Conservation (phyloP, 2,329 filamentous ascomycete genomes). For the Xylariaceae sp. region DNA sequence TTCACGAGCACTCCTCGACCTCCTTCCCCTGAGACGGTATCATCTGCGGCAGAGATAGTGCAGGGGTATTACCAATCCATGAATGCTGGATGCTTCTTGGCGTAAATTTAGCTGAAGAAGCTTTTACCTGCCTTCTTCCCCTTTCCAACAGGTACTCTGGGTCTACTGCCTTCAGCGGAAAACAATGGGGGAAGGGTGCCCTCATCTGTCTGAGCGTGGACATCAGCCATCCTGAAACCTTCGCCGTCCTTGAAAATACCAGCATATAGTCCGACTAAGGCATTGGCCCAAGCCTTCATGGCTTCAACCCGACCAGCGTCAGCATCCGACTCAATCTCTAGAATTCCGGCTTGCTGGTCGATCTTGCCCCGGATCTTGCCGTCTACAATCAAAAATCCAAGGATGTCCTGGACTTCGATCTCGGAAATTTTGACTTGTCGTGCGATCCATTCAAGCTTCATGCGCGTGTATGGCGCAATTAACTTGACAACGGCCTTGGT, state of each 20-base stretch:
- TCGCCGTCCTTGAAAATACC: slow-evolving; percentile 72
- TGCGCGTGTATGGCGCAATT: slow-evolving; percentile 91
- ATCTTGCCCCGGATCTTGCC: slow-evolving; percentile 85
- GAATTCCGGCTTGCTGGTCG: slow-evolving; percentile 81
- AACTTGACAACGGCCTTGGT: slow-evolving; percentile 93
- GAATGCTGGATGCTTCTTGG: neutral
- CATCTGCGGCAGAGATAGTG: too few species aligned
- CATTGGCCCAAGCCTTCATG: slow-evolving; percentile 71
- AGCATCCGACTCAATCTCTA: slow-evolving; percentile 75
- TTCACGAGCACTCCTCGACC: neutral
- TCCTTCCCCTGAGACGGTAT: neutral
- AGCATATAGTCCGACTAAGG: slow-evolving; percentile 69
- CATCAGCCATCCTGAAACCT: slow-evolving; percentile 27
- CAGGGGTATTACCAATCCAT: neutral
- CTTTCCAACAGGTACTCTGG: slow-evolving; percentile 3
- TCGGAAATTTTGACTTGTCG: slow-evolving; percentile 88
- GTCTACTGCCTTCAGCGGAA: slow-evolving; percentile 6
- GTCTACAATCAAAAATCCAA: slow-evolving; percentile 93
- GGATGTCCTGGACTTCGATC: slow-evolving; percentile 88
- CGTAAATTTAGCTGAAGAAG: slow-evolving; percentile 3
- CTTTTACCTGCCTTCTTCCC: slow-evolving; percentile 11
- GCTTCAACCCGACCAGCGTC: slow-evolving; percentile 76
- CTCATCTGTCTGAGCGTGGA: slow-evolving; percentile 24
- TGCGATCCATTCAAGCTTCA: slow-evolving; percentile 86
- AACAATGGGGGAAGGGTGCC: slow-evolving; percentile 6